Evolutionary conservation across 306 rosid species (phyloP).

Genomic region (Quercus alba): DNA sequence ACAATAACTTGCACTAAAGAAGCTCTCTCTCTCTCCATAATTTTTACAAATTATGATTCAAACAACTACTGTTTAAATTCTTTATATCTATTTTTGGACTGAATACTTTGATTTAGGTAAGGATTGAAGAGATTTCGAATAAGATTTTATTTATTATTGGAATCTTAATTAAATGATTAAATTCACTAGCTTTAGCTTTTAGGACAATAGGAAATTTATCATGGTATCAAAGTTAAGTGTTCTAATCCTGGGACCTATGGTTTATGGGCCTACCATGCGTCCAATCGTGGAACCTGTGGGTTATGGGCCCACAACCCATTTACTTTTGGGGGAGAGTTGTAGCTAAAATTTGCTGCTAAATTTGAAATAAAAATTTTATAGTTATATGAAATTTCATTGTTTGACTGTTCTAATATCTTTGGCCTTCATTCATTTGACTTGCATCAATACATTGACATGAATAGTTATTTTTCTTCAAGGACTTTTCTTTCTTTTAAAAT

Average conservation of each 20-base stretch:
- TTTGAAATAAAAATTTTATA: neutral
- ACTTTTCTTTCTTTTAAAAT: neutral
- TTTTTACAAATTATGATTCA: neutral
- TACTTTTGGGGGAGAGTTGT: too few relatives aligned
- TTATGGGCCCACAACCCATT: too few relatives aligned
- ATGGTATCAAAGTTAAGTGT: too few relatives aligned
- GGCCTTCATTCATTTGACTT: conserved; percentile 5
- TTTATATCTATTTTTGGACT: neutral
- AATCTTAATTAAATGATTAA: too few relatives aligned
- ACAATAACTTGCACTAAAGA: neutral
- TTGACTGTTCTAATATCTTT: neutral
- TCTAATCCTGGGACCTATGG: too few relatives aligned
- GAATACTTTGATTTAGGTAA: neutral
- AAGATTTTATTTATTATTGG: neutral
- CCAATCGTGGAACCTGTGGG: too few relatives aligned
- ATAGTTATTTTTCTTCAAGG: neutral
- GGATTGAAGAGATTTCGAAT: neutral
- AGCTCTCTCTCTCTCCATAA: neutral
- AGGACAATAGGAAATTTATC: too few relatives aligned
- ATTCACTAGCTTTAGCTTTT: too few relatives aligned
- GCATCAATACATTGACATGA: neutral
- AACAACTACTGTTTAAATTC: neutral
- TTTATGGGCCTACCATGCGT: too few relatives aligned
- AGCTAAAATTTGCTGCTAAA: neutral
- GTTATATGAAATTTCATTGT: neutral